Percentiles rank a stretch among this genome's conserved stretches.
These are phyloP conservation scores for Sungouiozyma ichnusensis DNA, from an alignment of 805 yeast genomes.

Conservation along the genomic window DNA sequence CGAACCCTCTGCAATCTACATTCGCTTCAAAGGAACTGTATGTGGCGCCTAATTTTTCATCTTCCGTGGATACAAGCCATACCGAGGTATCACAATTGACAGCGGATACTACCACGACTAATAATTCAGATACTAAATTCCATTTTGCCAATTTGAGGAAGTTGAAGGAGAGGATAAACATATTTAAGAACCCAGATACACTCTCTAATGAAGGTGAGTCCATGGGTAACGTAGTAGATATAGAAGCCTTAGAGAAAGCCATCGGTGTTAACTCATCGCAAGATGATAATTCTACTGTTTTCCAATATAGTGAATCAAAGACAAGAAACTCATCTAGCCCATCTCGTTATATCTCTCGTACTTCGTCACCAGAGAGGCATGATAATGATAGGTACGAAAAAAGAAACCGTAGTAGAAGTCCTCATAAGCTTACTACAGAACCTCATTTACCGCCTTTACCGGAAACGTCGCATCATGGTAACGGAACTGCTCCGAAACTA, in stretches of 20 bases:
- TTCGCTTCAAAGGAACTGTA: not conserved
- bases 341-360: not conserved
- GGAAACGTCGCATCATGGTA: not conserved
- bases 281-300: conserved; percentile 5
- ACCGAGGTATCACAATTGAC: conserved; percentile 17
- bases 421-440: conserved; percentile 7
- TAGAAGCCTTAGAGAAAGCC: conserved; percentile 29
- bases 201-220: conserved; percentile 2
- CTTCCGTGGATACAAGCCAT: conserved; percentile 19
- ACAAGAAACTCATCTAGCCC: not conserved
- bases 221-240: conserved; percentile 20
- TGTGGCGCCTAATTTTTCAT: conserved; percentile 9
- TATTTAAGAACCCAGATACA: conserved; percentile 24
- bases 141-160: conserved; percentile 29
- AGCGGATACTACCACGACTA: conserved; percentile 14
- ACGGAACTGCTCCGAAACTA: conserved; percentile 7
- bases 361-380: not conserved
- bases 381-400: not conserved
- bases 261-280: conserved; percentile 22
- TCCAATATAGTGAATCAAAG: not conserved
- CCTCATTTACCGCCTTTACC: conserved; percentile 24
- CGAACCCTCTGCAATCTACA: not conserved
- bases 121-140: conserved; percentile 25
- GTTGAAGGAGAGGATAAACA: conserved; percentile 26
- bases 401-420: conserved; percentile 1